These are phyloP conservation scores for Aspergillus sp. DNA, from an alignment of 2,329 filamentous ascomycete genomes.

Conservation along the genomic window DNA sequence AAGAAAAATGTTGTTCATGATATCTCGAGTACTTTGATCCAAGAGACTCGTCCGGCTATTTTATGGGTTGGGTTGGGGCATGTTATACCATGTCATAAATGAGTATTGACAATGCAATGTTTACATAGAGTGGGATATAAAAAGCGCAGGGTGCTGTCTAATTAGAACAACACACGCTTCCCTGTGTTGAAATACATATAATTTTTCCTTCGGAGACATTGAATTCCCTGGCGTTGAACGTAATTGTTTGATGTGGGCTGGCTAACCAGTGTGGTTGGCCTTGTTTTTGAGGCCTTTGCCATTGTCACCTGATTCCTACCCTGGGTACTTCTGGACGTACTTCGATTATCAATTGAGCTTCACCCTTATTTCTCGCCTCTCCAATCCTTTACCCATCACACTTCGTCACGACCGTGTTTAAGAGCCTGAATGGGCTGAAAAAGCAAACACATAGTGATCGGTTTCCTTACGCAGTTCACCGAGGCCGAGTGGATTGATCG, in stretches of 20 bases:
- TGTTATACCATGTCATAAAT: neutral
- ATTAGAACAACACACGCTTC: neutral
- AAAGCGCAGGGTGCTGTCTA: neutral
- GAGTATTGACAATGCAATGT: constrained; percentile 12
- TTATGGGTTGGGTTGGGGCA: neutral
- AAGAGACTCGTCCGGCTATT: neutral
- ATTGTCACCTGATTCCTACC: neutral
- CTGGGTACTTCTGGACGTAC: neutral
- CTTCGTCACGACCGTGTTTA: neutral
- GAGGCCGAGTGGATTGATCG: neutral
- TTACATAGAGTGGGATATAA: constrained; percentile 18
- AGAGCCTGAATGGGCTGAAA: neutral
- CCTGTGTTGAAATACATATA: neutral
- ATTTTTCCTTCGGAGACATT: no score
- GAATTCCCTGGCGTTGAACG: neutral
- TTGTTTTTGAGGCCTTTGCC: neutral
- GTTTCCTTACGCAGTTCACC: neutral
- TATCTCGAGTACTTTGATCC: neutral
- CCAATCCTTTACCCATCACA: neutral
- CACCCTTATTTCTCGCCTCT: neutral
- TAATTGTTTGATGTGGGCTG: no score
- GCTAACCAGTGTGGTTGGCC: neutral
- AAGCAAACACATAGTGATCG: neutral
- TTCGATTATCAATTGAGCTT: no score
- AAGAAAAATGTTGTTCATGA: neutral